Conservation (phyloP, 805 yeast species). For the Candida gorgasii region DNA sequence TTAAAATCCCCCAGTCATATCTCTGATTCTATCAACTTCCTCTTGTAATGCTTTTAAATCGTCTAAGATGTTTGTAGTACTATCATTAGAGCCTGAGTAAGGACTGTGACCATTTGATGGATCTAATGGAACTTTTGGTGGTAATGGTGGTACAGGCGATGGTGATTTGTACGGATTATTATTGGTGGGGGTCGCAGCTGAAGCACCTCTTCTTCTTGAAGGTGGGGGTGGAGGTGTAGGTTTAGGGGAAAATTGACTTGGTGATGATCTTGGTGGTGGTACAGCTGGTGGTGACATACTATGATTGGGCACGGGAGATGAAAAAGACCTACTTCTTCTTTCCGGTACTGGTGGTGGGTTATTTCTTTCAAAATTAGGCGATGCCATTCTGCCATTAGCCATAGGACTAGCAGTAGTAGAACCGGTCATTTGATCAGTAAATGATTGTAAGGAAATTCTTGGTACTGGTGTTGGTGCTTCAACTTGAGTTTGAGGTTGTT, state of each 20-base stretch:
- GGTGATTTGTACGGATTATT: background rate
- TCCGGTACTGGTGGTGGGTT: conserved; percentile 31
- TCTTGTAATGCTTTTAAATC: conserved; percentile 67
- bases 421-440: conserved; percentile 45
- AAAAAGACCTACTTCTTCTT: conserved; percentile 34
- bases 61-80: conserved; percentile 57
- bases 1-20: conserved; percentile 46
- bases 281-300: conserved; percentile 15
- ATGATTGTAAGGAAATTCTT: conserved; percentile 39
- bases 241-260: conserved; percentile 27
- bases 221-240: conserved; percentile 45
- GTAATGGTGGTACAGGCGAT: conserved; percentile 11
- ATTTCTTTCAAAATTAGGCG: conserved; percentile 11
- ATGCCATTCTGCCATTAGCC: conserved; percentile 29
- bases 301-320: conserved; percentile 28
- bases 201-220: conserved; percentile 30
- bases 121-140: conserved; percentile 9
- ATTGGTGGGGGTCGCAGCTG: background rate
- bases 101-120: conserved; percentile 2
- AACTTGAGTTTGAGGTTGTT: conserved; percentile 5
- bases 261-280: conserved; percentile 28
- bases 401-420: conserved; percentile 30
- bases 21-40: conserved; percentile 62
- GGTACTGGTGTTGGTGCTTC: conserved; percentile 21
- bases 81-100: conserved; percentile 19